phyloP scores from a whole-genome alignment of 2,329 filamentous ascomycete species.

The Calonectria hawksworthii region DNA sequence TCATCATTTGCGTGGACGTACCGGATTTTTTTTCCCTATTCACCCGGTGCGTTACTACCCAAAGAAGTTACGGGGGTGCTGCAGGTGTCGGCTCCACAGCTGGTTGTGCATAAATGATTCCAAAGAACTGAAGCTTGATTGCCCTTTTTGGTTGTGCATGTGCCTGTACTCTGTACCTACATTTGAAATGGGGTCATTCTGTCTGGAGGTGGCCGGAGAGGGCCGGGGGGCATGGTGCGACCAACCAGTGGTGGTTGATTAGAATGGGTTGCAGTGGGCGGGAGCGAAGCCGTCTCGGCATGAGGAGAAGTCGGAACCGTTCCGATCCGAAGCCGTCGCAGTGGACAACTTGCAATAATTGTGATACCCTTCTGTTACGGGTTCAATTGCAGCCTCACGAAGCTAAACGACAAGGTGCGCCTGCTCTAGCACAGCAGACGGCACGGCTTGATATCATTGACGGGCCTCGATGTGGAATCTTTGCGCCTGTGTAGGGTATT shows the following conservation, averaged over 20 bases:
- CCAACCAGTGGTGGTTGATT: constrained; percentile 4
- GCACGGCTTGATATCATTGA: not conserved
- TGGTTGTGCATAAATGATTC: constrained; percentile 3
- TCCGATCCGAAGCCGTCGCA: not conserved
- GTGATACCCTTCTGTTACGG: not conserved
- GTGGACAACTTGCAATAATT: not conserved
- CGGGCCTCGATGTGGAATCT: not conserved
- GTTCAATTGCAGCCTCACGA: not conserved
- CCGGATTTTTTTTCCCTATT: not conserved
- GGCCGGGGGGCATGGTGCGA: not conserved
- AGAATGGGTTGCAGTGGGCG: not conserved
- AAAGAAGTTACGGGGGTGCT: not conserved
- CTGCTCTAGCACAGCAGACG: not conserved
- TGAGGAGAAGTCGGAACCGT: not conserved
- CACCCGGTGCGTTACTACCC: not conserved
- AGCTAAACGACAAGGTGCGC: not conserved
- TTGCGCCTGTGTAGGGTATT: not conserved
- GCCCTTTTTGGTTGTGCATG: not conserved
- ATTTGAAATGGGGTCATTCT: constrained; percentile 1
- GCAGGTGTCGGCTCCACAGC: not conserved
- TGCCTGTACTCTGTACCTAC: constrained; percentile 2
- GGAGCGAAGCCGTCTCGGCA: constrained; percentile 4
- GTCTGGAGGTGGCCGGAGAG: not conserved
- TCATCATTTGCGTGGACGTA: not conserved
- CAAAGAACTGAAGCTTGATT: not conserved